Conservation (phyloP, 2,329 filamentous ascomycete genomes). For the Penicillium aurantiogriseum region DNA sequence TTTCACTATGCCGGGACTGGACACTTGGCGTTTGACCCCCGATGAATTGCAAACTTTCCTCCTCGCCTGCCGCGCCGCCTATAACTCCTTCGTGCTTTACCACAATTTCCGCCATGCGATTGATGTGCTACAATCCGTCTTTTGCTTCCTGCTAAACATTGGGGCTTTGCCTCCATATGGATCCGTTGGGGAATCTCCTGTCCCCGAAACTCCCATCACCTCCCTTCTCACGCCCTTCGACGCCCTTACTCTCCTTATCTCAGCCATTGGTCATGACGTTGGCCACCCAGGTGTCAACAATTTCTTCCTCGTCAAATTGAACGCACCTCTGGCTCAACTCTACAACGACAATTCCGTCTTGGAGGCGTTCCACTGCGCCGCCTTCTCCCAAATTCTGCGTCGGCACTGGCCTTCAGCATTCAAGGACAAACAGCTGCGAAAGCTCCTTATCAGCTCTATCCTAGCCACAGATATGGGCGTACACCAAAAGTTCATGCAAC, state of each 20-base stretch:
- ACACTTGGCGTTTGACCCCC: slow-evolving; percentile 76
- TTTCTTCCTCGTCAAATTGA: slow-evolving; percentile 86
- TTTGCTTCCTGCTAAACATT: slow-evolving; percentile 81
- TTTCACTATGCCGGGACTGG: slow-evolving; percentile 74
- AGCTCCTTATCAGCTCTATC: slow-evolving; percentile 95
- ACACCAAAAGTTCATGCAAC: slow-evolving; percentile 95
- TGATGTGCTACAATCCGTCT: slow-evolving; percentile 90
- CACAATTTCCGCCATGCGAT: slow-evolving; percentile 98
- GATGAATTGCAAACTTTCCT: slow-evolving; percentile 83
- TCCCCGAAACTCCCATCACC: slow-evolving; percentile 63
- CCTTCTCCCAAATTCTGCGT: slow-evolving; percentile 91
- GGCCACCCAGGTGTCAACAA: slow-evolving; percentile 98
- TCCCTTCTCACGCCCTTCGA: slow-evolving; percentile 80
- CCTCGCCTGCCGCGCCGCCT: slow-evolving; percentile 85
- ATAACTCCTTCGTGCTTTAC: slow-evolving; percentile 94
- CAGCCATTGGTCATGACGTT: slow-evolving; percentile 97
- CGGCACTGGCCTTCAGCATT: slow-evolving; percentile 87
- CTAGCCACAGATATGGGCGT: slow-evolving; percentile 95
- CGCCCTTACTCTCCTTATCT: slow-evolving; percentile 82
- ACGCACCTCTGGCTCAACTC: slow-evolving; percentile 86
- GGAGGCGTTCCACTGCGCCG: slow-evolving; percentile 95
- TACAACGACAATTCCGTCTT: slow-evolving; percentile 97
- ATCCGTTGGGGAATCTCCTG: slow-evolving; percentile 31
- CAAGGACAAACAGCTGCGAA: slow-evolving; percentile 73
- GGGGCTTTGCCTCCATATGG: slow-evolving; percentile 71